Evolutionary conservation across 139 green algal genomes (phyloP).

Genomic region (Yamagishiella unicocca): DNA sequence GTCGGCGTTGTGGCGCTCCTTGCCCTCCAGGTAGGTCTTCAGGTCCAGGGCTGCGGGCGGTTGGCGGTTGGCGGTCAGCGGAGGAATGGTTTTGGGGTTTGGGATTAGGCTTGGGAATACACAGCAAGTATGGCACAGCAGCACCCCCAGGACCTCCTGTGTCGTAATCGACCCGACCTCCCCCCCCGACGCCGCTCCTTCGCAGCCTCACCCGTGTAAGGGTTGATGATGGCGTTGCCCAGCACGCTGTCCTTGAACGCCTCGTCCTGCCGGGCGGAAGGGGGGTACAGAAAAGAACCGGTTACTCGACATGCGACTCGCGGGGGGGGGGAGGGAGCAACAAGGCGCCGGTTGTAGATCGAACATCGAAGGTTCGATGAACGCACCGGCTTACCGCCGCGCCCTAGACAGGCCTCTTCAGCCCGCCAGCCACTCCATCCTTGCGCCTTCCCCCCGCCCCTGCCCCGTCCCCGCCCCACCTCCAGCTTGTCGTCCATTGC

Average conservation of each 20-base stretch:
- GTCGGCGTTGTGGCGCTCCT: slow-evolving; percentile 63
- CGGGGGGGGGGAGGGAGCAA: too few species aligned
- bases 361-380: not conserved
- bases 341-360: too few species aligned
- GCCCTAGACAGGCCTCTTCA: too few species aligned
- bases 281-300: not conserved
- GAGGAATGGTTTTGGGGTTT: not conserved
- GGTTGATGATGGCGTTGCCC: slow-evolving; percentile 68
- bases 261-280: slow-evolving; percentile 1
- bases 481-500: slow-evolving; percentile 64
- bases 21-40: slow-evolving; percentile 68
- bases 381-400: too few species aligned
- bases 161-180: too few species aligned
- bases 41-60: slow-evolving; percentile 42
- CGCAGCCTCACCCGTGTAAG: slow-evolving; percentile 61
- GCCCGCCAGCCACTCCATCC: too few species aligned
- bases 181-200: too few species aligned
- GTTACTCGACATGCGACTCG: too few species aligned
- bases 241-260: slow-evolving; percentile 63
- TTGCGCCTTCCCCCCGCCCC: not conserved
- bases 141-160: too few species aligned
- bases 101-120: too few species aligned
- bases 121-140: too few species aligned
- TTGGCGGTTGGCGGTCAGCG: not conserved
- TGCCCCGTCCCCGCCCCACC: slow-evolving; percentile 27